Conservation (phyloP, 2,329 filamentous ascomycete species). For the Aschersonia sp. region DNA sequence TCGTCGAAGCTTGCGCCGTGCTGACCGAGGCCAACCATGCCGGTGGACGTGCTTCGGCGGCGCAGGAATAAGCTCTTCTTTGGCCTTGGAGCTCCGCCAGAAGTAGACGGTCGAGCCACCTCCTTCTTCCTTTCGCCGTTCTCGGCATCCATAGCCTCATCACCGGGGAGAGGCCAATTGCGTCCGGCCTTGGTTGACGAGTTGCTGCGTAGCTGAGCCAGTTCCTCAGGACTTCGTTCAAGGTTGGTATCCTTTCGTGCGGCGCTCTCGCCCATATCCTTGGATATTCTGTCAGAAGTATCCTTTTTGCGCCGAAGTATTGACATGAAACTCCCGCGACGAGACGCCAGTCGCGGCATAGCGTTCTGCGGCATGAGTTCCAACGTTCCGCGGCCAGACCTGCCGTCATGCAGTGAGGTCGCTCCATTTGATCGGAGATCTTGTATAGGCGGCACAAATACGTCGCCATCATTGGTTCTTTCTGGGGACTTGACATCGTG, state of each 20-base stretch:
- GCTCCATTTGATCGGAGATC: constrained; percentile 5
- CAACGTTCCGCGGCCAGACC: constrained; percentile 25
- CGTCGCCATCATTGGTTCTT: constrained; percentile 44
- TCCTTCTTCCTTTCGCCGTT: constrained; percentile 10
- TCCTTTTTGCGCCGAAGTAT: constrained; percentile 50
- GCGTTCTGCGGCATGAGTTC: constrained; percentile 9
- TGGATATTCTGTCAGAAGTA: constrained; percentile 34
- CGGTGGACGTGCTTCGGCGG: constrained; percentile 22
- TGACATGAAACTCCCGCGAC: constrained; percentile 37
- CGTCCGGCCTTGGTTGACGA: constrained; percentile 14
- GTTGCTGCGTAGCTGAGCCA: constrained; percentile 28
- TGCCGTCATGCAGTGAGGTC: constrained; percentile 20
- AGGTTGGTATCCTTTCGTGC: constrained; percentile 47
- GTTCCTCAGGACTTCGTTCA: constrained; percentile 41
- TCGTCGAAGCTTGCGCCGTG: constrained; percentile 5
- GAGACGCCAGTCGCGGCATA: constrained; percentile 5
- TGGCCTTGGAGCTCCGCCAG: constrained; percentile 12
- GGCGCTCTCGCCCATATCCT: constrained; percentile 39
- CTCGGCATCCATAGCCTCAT: constrained; percentile 14
- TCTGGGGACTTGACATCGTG: constrained; percentile 33
- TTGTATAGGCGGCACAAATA: constrained; percentile 13
- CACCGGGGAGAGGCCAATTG: constrained; percentile 19
- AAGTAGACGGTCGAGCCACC: constrained; percentile 18
- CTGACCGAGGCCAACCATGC: constrained; percentile 9
- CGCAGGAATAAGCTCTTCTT: constrained; percentile 17